Evolutionary conservation across 2,329 filamentous ascomycete genomes (phyloP).

Genomic region (Cytospora piceae): DNA sequence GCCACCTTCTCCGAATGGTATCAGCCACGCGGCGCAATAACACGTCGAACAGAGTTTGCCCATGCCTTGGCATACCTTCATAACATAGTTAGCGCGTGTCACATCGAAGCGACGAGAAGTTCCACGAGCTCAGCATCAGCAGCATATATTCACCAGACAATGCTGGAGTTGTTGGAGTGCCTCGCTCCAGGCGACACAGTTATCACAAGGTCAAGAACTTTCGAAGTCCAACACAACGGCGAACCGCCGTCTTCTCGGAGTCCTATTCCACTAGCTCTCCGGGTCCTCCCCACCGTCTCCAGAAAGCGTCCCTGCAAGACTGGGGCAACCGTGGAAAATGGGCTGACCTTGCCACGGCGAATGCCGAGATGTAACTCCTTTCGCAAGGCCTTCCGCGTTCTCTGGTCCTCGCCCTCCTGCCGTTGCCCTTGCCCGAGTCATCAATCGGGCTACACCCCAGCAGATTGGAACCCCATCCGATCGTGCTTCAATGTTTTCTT

Average conservation of each 20-base stretch:
- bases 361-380: background rate
- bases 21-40: background rate
- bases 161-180: background rate
- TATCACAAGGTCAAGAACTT: background rate
- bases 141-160: background rate
- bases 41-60: background rate
- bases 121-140: background rate
- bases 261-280: background rate
- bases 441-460: conserved; percentile 1
- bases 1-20: background rate
- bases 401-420: background rate
- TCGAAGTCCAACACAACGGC: background rate
- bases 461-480: conserved; percentile 21
- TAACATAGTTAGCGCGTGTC: background rate
- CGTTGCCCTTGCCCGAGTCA: conserved; percentile 1
- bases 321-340: background rate
- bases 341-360: conserved; percentile 1
- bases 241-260: background rate
- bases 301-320: background rate
- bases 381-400: background rate
- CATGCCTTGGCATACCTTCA: background rate
- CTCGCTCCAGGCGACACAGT: background rate
- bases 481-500: conserved; percentile 1
- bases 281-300: background rate
- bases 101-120: background rate